A percentile compares a stretch with the other conserved stretches of the same genome.
These are phyloP conservation scores for Terana coerulea DNA, from an alignment of 768 basidiomycete species.

Conservation along the genomic window DNA sequence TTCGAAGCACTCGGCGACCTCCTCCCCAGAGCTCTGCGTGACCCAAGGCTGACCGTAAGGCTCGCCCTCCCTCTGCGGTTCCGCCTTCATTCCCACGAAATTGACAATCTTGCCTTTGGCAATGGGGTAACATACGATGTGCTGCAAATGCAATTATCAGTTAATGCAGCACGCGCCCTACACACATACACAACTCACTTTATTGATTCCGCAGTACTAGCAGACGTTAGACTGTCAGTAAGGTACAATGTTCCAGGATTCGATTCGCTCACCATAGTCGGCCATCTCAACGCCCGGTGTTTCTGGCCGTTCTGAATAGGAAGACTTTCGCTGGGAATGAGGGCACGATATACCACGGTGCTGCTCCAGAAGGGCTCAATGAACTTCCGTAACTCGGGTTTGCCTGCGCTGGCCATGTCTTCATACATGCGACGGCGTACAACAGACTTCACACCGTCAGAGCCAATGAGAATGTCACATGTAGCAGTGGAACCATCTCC, in stretches of 20 bases:
- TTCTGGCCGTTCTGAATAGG: conserved; percentile 15
- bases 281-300: conserved; percentile 32
- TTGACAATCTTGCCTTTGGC: conserved; percentile 41
- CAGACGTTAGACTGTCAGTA: too few species aligned
- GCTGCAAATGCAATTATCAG: conserved; percentile 23
- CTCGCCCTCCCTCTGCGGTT: conserved; percentile 31
- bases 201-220: conserved; percentile 47
- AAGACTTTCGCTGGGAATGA: conserved; percentile 39
- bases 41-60: conserved; percentile 24
- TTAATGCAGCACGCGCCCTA: not conserved
- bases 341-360: conserved; percentile 41
- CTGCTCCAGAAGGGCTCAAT: conserved; percentile 46
- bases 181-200: conserved; percentile 25
- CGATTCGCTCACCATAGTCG: conserved; percentile 39
- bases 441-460: conserved; percentile 30
- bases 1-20: conserved; percentile 24
- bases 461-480: conserved; percentile 31
- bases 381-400: conserved; percentile 26
- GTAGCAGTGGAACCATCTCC: conserved; percentile 22
- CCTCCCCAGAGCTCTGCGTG: conserved; percentile 18
- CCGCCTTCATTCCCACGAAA: conserved; percentile 39
- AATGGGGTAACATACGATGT: conserved; percentile 46
- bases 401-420: conserved; percentile 15
- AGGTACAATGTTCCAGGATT: too few species aligned
- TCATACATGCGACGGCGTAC: conserved; percentile 31